These are phyloP conservation scores for Pichia sp. DNA, from an alignment of 1,139 yeast species.

Conservation along the genomic window DNA sequence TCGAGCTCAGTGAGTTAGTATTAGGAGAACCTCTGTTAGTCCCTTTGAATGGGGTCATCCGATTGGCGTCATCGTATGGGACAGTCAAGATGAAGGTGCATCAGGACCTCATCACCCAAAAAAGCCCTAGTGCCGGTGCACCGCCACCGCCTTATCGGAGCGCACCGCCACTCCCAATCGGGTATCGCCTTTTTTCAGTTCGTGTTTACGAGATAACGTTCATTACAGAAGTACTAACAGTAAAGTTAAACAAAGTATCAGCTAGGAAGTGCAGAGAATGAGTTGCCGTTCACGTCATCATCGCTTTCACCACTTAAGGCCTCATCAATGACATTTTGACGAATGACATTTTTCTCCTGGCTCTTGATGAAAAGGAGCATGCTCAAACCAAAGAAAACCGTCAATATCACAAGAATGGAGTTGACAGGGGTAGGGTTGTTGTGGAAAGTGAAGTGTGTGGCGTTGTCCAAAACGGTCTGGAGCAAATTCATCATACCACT, in stretches of 20 bases:
- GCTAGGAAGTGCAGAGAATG: constrained; percentile 1
- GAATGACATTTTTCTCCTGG: constrained; percentile 39
- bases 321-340: constrained; percentile 55
- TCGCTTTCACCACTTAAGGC: constrained; percentile 34
- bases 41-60: no score
- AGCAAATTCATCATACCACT: constrained; percentile 73
- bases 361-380: constrained; percentile 51
- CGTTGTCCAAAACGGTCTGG: constrained; percentile 64
- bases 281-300: not conserved
- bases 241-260: not conserved
- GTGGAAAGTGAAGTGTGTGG: constrained; percentile 61
- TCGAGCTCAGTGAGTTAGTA: not conserved
- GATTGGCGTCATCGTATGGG: not conserved
- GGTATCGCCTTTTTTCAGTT: not conserved
- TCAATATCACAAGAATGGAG: constrained; percentile 45
- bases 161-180: not conserved
- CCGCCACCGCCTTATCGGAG: not conserved
- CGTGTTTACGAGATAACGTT: not conserved
- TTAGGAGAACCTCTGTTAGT: no score
- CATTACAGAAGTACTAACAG: not conserved
- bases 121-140: not conserved
- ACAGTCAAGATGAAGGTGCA: not conserved
- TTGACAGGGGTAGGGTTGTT: constrained; percentile 82
- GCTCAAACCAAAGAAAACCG: constrained; percentile 50
- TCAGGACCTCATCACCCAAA: not conserved